phyloP scores from a whole-genome alignment of 139 green algal genomes.

The Eudorina sp. region DNA sequence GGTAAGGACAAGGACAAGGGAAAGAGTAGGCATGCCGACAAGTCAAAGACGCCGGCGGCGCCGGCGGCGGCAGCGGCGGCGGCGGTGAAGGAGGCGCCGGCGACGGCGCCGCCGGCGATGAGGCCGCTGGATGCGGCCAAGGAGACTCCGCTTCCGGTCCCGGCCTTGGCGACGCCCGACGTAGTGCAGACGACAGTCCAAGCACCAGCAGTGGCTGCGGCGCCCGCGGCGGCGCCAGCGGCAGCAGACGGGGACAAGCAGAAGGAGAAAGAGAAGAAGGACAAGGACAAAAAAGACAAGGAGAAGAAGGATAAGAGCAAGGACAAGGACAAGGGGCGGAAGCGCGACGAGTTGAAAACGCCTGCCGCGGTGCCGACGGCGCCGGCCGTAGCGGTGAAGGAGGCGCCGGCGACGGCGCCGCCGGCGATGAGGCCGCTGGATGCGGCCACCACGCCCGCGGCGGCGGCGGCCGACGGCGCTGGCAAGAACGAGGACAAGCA shows the following conservation, averaged over 20 bases:
- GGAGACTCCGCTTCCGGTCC: too few relatives aligned
- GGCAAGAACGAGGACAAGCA: background rate
- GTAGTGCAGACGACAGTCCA: background rate
- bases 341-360: background rate
- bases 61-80: background rate
- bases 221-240: background rate
- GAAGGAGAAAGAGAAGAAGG: background rate
- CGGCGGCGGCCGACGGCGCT: background rate
- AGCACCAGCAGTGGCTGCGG: background rate
- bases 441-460: background rate
- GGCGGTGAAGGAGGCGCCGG: background rate
- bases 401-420: background rate
- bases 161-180: background rate
- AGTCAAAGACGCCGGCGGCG: background rate
- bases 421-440: background rate
- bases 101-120: background rate
- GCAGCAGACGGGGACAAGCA: background rate
- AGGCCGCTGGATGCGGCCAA: too few relatives aligned
- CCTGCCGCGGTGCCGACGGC: background rate
- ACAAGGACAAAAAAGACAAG: background rate
- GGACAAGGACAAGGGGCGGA: conserved; percentile 17
- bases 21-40: background rate
- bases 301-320: conserved; percentile 13
- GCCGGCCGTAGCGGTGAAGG: background rate
- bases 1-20: background rate